These are phyloP conservation scores for Diaporthe batatas DNA, from an alignment of 2,329 filamentous ascomycete species.

Conservation along the genomic window DNA sequence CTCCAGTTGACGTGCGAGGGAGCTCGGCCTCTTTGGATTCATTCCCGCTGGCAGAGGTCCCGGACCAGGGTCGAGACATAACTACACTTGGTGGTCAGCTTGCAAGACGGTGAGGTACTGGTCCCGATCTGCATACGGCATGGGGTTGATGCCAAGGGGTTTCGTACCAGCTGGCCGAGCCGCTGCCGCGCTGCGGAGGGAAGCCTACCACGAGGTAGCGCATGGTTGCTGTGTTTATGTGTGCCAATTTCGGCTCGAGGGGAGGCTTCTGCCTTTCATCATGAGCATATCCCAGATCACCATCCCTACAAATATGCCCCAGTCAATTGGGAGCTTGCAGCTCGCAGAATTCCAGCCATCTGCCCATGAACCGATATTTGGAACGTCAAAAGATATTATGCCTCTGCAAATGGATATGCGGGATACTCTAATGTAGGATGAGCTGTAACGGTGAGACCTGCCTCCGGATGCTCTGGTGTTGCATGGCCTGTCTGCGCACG, in stretches of 20 bases:
- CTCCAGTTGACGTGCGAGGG: slow-evolving; percentile 10
- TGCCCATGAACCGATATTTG: no score
- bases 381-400: background rate
- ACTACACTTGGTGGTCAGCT: slow-evolving; percentile 7
- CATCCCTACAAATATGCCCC: background rate
- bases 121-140: background rate
- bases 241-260: background rate
- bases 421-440: no score
- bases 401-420: no score
- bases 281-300: background rate
- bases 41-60: background rate
- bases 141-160: background rate
- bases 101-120: background rate
- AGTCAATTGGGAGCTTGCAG: background rate
- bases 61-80: background rate
- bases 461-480: background rate
- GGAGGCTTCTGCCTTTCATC: background rate
- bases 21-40: background rate
- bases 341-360: background rate
- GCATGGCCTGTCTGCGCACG: background rate
- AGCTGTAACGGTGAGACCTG: background rate
- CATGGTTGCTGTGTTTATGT: slow-evolving; percentile 10
- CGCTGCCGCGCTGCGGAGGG: background rate
- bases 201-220: background rate
- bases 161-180: slow-evolving; percentile 16